Conservation (phyloP, 306 rosid species). For the Benincasa hispida region DNA sequence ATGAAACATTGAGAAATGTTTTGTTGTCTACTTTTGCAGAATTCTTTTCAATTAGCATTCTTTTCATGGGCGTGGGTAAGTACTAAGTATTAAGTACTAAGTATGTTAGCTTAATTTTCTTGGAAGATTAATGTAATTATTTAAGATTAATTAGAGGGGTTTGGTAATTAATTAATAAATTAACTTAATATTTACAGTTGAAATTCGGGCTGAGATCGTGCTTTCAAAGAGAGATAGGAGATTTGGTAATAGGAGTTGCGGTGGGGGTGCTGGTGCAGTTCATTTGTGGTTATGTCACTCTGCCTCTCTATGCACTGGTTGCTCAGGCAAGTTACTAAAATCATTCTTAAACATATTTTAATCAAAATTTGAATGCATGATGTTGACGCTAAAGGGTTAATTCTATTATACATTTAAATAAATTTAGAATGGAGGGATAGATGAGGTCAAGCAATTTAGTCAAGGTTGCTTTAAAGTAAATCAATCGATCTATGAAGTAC, state of each 20-base stretch:
- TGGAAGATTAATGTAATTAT: too few species aligned
- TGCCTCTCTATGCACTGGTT: slow-evolving; percentile 57
- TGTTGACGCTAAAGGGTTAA: too few species aligned
- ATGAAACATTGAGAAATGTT: neutral
- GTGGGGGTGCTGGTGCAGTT: slow-evolving; percentile 32
- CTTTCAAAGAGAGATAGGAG: slow-evolving; percentile 33
- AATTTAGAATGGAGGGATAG: too few species aligned
- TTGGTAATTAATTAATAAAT: neutral
- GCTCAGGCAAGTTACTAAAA: slow-evolving; percentile 33
- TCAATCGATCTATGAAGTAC: too few species aligned
- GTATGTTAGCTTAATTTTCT: neutral
- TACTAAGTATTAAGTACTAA: too few species aligned
- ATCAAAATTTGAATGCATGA: too few species aligned
- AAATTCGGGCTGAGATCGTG: slow-evolving; percentile 48
- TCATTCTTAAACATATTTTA: too few species aligned
- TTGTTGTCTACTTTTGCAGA: slow-evolving; percentile 22
- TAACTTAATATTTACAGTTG: slow-evolving; percentile 8
- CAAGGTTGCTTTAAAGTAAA: too few species aligned
- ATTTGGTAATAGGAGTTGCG: slow-evolving; percentile 26
- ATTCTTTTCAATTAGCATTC: slow-evolving; percentile 51
- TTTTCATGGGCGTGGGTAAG: slow-evolving; percentile 56
- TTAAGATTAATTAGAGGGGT: neutral
- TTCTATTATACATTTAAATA: too few species aligned
- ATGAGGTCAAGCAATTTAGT: too few species aligned
- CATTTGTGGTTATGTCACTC: slow-evolving; percentile 47